phyloP scores from a whole-genome alignment of 768 basidiomycete species.

The Artomyces pyxidatus region DNA sequence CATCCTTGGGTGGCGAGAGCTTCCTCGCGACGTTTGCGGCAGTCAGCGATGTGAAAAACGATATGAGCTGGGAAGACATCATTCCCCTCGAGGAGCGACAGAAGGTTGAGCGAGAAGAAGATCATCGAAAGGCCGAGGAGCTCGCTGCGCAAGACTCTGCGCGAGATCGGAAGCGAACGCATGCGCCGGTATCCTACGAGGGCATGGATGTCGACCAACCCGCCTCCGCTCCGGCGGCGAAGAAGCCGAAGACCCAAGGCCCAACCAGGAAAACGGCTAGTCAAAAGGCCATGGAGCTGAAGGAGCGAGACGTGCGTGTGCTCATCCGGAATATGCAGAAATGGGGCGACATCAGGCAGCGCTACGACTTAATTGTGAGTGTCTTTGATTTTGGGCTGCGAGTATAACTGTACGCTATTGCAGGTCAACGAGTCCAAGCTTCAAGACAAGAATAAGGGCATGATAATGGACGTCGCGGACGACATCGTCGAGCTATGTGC shows the following conservation, averaged over 20 bases:
- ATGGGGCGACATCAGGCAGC: conserved; percentile 94
- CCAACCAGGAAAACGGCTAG: conserved; percentile 83
- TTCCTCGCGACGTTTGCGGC: conserved; percentile 94
- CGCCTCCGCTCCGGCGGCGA: conserved; percentile 47
- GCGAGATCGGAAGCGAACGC: conserved; percentile 70
- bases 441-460: conserved; percentile 86
- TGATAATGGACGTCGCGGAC: conserved; percentile 87
- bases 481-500: conserved; percentile 86
- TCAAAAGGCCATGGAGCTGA: conserved; percentile 93
- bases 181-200: conserved; percentile 83
- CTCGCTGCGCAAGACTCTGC: conserved; percentile 54
- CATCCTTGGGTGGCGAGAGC: conserved; percentile 94
- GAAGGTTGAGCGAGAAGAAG: conserved; percentile 75
- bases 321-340: conserved; percentile 91
- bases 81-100: conserved; percentile 90
- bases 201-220: conserved; percentile 89
- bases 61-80: conserved; percentile 99
- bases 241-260: conserved; percentile 67
- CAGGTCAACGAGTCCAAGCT: conserved; percentile 88
- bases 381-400: not conserved
- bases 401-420: conserved; percentile 4
- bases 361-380: conserved; percentile 91
- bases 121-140: conserved; percentile 66
- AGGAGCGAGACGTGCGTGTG: conserved; percentile 94
- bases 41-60: conserved; percentile 97